phyloP scores from a whole-genome alignment of 176 grass and related monocot species.

The Hyparrhenia diplandra region DNA sequence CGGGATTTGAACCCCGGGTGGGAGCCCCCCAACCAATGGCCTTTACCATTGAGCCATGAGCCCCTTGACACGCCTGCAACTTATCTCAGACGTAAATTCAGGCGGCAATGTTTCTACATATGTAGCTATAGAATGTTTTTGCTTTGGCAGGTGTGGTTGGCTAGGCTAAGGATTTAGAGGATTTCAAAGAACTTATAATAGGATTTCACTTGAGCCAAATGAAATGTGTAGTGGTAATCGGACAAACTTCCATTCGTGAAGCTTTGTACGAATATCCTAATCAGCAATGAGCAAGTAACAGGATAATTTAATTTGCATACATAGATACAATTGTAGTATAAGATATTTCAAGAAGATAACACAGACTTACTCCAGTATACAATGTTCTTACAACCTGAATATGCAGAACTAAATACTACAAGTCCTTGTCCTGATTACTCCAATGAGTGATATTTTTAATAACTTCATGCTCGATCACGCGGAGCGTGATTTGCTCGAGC shows the following conservation, averaged over 20 bases:
- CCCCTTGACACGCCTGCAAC: too few relatives aligned
- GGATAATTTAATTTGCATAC: not conserved
- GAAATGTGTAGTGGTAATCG: not conserved
- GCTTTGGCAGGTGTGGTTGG: too few relatives aligned
- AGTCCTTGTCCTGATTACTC: not conserved
- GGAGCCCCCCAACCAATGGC: too few relatives aligned
- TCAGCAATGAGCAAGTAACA: not conserved
- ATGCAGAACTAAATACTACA: not conserved
- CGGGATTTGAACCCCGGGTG: too few relatives aligned
- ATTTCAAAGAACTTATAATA: too few relatives aligned
- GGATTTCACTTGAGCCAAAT: not conserved
- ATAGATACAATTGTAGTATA: not conserved
- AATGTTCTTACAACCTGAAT: not conserved
- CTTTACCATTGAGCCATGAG: too few relatives aligned
- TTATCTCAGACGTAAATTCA: too few relatives aligned
- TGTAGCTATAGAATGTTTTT: too few relatives aligned
- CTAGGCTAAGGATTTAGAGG: too few relatives aligned
- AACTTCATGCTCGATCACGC: slow-evolving; percentile 47
- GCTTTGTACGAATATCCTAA: not conserved
- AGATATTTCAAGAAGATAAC: not conserved
- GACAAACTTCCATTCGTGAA: not conserved
- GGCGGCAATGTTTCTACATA: too few relatives aligned
- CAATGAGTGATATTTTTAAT: not conserved
- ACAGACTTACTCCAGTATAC: not conserved
- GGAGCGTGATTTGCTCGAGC: slow-evolving; percentile 33